Evolutionary conservation across 495 filamentous ascomycete species (phyloP), one percentile per base, ranked within the genome.

Genomic region (Bacidia rubella): DNA sequence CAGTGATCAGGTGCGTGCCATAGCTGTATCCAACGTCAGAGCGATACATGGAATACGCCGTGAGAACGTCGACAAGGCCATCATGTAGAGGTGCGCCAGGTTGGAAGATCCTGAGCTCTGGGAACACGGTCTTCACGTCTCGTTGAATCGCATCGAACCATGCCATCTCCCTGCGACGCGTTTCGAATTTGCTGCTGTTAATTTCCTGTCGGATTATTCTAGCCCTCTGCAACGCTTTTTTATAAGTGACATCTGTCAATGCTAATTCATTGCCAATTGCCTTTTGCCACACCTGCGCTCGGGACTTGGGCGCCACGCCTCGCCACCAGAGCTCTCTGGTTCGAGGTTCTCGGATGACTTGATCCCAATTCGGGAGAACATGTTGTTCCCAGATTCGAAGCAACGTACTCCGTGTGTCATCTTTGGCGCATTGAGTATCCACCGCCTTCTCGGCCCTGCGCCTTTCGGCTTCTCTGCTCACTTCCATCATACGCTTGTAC

Each of bases 251-350:
- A 26, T 84, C 75, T 0, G 80, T 81, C 41, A 96, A 72, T 4
- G 79, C 79, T 19, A 97, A 79, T 56, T 90, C 85, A 59, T 98
- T 98, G 11, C 88, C 90, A 53, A 98, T 82, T 2, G 90, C 88
- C 53, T 76, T 76, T 53, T 75, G 68, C 92, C 92, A 98, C n/a
- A 90, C 87, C 11, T 68, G 57, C n/a, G 86, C 90, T 52, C 92
- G 73, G 57, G 78, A 82, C 47, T 82, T 78, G 2, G 88, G 81
- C 0, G 87, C 81, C 41, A 97, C 75, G 17, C 92, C 92, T 32
- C 83, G 77, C 92, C 92, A 97, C 90, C 90, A 98, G 11, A 96
- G 70, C 59, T 95, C 86, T 43, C 89, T 78, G 1, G 86, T 94
- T 35, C 83, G 71, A 35, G 81, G 79, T 59, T 88, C 80, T n/a